Evolutionary conservation across 352 stramenopile genomes (phyloP).

Genomic region (Phytophthora idaei): DNA sequence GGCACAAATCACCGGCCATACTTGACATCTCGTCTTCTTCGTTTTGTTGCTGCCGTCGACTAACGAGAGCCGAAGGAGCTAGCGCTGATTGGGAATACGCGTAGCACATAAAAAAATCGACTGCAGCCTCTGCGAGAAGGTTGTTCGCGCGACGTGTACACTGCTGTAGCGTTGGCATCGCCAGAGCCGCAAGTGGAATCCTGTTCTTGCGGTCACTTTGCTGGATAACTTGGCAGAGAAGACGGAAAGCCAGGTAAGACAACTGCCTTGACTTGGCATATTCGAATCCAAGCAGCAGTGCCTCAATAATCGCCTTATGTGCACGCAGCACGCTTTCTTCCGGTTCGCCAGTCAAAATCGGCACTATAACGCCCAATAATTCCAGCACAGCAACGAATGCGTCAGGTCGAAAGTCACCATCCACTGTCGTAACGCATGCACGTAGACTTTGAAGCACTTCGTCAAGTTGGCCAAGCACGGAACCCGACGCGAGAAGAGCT

Average conservation of each 20-base stretch:
- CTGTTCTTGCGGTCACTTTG: slow-evolving; percentile 48
- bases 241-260: slow-evolving; percentile 63
- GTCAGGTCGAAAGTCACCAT: slow-evolving; percentile 72
- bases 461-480: slow-evolving; percentile 45
- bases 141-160: slow-evolving; percentile 42
- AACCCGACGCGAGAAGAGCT: slow-evolving; percentile 47
- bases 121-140: slow-evolving; percentile 62
- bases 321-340: slow-evolving; percentile 28
- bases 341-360: slow-evolving; percentile 22
- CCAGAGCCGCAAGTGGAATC: slow-evolving; percentile 46
- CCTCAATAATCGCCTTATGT: slow-evolving; percentile 43
- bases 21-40: slow-evolving; percentile 13
- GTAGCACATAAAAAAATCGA: slow-evolving; percentile 85
- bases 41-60: slow-evolving; percentile 2
- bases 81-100: slow-evolving; percentile 60
- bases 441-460: slow-evolving; percentile 44
- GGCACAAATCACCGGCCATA: slow-evolving; percentile 11
- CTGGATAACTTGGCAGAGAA: slow-evolving; percentile 71
- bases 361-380: slow-evolving; percentile 61
- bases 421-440: slow-evolving; percentile 60
- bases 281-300: slow-evolving; percentile 64
- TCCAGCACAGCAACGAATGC: slow-evolving; percentile 66
- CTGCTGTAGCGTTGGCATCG: slow-evolving; percentile 63
- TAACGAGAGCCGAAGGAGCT: slow-evolving; percentile 43
- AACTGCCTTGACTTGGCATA: slow-evolving; percentile 62